Evolutionary conservation across 805 yeast species (phyloP).

Genomic region (Schizosaccharomyces octosporus): DNA sequence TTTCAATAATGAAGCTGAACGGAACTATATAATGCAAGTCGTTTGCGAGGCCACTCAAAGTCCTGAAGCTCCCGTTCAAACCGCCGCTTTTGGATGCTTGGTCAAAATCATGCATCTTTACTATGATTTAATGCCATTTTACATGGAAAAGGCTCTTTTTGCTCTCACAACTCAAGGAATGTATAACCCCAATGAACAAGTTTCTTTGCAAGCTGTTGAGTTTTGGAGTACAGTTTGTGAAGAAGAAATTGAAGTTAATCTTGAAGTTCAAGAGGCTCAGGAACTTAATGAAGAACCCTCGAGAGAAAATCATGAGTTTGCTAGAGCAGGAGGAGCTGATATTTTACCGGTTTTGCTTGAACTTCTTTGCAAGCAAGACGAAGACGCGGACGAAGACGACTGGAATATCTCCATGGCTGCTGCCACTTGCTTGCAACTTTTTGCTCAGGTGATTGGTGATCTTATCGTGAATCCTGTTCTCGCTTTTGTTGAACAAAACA

Average conservation of each 20-base stretch:
- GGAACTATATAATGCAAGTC: constrained; percentile 93
- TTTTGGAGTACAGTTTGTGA: constrained; percentile 99
- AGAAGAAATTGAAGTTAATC: constrained; percentile 64
- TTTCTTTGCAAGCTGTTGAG: constrained; percentile 94
- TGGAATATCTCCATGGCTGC: constrained; percentile 99
- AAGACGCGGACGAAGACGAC: constrained; percentile 71
- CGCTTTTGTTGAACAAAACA: constrained; percentile 55
- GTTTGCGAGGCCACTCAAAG: constrained; percentile 98
- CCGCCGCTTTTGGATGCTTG: constrained; percentile 85
- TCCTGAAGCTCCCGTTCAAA: constrained; percentile 54
- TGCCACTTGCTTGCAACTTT: constrained; percentile 83
- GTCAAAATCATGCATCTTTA: constrained; percentile 78
- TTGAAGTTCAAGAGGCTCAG: constrained; percentile 18
- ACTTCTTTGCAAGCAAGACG: constrained; percentile 68
- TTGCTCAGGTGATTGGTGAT: constrained; percentile 74
- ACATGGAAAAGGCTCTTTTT: constrained; percentile 91
- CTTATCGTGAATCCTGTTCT: constrained; percentile 69
- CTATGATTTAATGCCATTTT: constrained; percentile 71
- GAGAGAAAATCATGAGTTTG: constrained; percentile 48
- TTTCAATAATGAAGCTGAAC: constrained; percentile 80
- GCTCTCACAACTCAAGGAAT: constrained; percentile 77
- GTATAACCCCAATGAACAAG: constrained; percentile 62
- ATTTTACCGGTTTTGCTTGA: constrained; percentile 68
- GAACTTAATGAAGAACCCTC: constrained; percentile 24
- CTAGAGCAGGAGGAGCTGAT: constrained; percentile 56